phyloP scores from a whole-genome alignment of 495 filamentous ascomycete species.

The Xylaria nigripes region DNA sequence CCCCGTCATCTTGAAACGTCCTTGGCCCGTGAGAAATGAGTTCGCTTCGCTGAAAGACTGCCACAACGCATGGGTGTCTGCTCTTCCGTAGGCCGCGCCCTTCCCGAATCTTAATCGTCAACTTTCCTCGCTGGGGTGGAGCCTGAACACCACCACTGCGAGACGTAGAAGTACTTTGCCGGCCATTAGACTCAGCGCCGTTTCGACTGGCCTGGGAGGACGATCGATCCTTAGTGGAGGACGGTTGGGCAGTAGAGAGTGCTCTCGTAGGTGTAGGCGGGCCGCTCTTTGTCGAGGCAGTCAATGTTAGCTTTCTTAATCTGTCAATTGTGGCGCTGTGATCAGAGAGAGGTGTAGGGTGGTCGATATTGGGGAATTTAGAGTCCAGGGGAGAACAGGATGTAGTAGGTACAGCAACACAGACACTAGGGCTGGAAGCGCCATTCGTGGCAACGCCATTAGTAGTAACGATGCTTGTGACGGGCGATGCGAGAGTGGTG shows the following conservation, averaged over 20 bases:
- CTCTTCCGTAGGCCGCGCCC: slow-evolving; percentile 73
- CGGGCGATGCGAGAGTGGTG: slow-evolving; percentile 47
- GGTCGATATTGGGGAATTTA: slow-evolving; percentile 39
- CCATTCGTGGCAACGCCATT: slow-evolving; percentile 60
- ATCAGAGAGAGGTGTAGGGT: slow-evolving; percentile 45
- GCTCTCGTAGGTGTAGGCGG: slow-evolving; percentile 80
- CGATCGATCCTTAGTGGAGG: slow-evolving; percentile 32
- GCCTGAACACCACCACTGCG: slow-evolving; percentile 45
- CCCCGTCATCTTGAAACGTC: slow-evolving; percentile 42
- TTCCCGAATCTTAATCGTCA: slow-evolving; percentile 79
- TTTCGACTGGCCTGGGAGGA: slow-evolving; percentile 32
- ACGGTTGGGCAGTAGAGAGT: slow-evolving; percentile 50
- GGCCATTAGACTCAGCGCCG: slow-evolving; percentile 32
- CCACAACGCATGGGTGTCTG: slow-evolving; percentile 87
- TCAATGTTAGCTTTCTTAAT: slow-evolving; percentile 82
- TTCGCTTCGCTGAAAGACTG: slow-evolving; percentile 93
- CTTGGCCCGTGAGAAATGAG: slow-evolving; percentile 83
- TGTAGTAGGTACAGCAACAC: slow-evolving; percentile 43
- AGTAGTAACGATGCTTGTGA: slow-evolving; percentile 58
- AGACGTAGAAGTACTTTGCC: slow-evolving; percentile 34
- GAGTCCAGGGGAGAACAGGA: slow-evolving; percentile 46
- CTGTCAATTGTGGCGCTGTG: slow-evolving; percentile 54
- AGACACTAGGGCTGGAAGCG: slow-evolving; percentile 64
- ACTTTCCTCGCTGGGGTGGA: slow-evolving; percentile 75
- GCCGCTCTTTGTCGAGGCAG: slow-evolving; percentile 74